phyloP scores from a whole-genome alignment of 108 stramenopile species.

The Epipyxis sp. region DNA sequence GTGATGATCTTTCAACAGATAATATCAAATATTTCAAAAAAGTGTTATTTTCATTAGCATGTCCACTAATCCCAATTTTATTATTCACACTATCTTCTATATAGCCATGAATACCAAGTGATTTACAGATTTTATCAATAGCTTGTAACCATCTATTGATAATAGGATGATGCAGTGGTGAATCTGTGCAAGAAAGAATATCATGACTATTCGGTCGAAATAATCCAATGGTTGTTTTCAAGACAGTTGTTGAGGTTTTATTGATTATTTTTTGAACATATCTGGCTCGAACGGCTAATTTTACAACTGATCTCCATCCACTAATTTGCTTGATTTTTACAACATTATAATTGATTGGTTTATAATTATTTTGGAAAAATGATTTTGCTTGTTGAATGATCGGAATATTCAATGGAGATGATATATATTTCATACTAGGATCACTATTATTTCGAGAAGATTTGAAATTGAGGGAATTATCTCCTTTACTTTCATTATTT shows the following conservation, averaged over 20 bases:
- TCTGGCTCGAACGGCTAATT: not conserved
- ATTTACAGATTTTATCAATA: not conserved
- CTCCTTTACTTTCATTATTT: conserved; percentile 25
- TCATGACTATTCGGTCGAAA: conserved; percentile 8
- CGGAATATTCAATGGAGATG: not conserved
- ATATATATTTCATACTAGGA: conserved; percentile 8
- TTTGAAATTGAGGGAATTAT: conserved; percentile 48
- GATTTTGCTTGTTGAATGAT: not conserved
- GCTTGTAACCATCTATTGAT: not conserved
- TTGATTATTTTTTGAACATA: not conserved
- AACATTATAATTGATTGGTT: not conserved
- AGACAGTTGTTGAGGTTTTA: too few species aligned
- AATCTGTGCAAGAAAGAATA: not conserved
- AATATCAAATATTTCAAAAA: not conserved
- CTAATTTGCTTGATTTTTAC: not conserved
- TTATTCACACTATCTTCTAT: not conserved
- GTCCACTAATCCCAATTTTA: not conserved
- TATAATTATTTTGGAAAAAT: not conserved
- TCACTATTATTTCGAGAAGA: conserved; percentile 42
- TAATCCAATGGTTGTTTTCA: not conserved
- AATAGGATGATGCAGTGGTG: not conserved
- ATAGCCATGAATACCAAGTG: conserved; percentile 21
- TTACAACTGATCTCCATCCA: not conserved
- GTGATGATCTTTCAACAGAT: not conserved
- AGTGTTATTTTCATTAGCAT: too few species aligned